Percentiles rank a stretch among this genome's conserved stretches.
Evolutionary conservation across 1,284 basidiomycete species (phyloP).

Genomic region (Mrakiaceae sp.): DNA sequence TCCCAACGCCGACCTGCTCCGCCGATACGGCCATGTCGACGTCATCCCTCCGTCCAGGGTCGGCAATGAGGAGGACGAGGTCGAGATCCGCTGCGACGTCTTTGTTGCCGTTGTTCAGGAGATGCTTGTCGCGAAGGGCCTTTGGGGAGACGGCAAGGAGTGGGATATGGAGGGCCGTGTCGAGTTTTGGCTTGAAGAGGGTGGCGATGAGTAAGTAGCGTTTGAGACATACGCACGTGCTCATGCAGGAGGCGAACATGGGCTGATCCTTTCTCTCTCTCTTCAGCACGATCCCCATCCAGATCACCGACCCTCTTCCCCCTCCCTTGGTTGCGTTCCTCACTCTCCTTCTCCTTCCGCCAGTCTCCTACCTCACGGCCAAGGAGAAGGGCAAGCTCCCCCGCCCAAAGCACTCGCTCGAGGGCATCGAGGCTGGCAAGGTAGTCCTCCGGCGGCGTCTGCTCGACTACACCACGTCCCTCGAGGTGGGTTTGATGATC

Average conservation of each 20-base stretch:
- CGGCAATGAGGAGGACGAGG: conserved; percentile 32
- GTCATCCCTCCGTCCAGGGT: conserved; percentile 43
- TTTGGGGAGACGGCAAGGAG: conserved; percentile 23
- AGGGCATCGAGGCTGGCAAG: conserved; percentile 19
- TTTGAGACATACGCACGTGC: background rate
- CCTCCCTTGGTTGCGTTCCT: conserved; percentile 57
- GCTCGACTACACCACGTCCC: conserved; percentile 13
- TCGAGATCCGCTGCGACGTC: conserved; percentile 72
- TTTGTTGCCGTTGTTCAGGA: conserved; percentile 42
- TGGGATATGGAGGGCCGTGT: conserved; percentile 48
- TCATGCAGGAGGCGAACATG: background rate
- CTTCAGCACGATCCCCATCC: conserved; percentile 50
- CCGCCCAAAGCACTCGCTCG: conserved; percentile 51
- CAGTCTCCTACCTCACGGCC: conserved; percentile 53
- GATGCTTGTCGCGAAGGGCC: conserved; percentile 20
- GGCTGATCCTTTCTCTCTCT: background rate
- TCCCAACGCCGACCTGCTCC: conserved; percentile 86
- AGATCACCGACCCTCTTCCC: conserved; percentile 48
- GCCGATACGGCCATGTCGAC: conserved; percentile 91
- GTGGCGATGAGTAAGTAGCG: conserved; percentile 69
- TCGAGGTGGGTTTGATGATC: conserved; percentile 10
- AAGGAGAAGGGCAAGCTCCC: conserved; percentile 64
- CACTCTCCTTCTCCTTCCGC: conserved; percentile 52
- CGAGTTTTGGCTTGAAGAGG: conserved; percentile 83
- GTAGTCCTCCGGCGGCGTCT: conserved; percentile 33